phyloP scores from a whole-genome alignment of 306 rosid species.

The Echinosophora koreensis region DNA sequence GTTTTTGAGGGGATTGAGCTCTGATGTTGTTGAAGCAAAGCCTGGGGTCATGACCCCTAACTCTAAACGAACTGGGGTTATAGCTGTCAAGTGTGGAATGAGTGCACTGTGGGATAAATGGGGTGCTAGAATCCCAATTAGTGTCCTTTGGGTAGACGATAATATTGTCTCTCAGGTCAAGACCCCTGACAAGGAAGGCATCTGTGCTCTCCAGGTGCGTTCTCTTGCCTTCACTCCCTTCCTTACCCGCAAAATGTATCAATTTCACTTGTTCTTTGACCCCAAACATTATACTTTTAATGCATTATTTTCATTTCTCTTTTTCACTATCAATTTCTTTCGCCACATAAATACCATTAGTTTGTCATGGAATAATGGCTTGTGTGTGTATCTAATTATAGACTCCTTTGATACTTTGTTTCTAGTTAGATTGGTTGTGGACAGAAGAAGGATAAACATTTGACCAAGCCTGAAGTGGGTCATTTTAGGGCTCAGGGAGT shows the following conservation, averaged over 20 bases:
- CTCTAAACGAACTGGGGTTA: conserved; percentile 83
- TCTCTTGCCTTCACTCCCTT: too few species aligned
- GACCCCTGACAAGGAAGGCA: conserved; percentile 82
- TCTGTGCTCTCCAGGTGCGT: conserved; percentile 79
- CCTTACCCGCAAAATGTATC: too few species aligned
- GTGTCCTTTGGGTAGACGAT: conserved; percentile 92
- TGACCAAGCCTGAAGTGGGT: conserved; percentile 94
- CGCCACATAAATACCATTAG: too few species aligned
- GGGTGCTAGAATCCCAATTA: conserved; percentile 90
- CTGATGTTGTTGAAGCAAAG: conserved; percentile 66
- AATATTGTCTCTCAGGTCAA: conserved; percentile 95
- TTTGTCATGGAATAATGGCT: background rate
- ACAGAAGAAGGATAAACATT: conserved; percentile 92
- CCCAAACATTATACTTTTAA: too few species aligned
- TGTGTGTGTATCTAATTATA: conserved; percentile 45
- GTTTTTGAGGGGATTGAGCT: conserved; percentile 53
- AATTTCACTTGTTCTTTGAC: too few species aligned
- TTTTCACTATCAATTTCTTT: too few species aligned
- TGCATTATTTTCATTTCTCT: too few species aligned
- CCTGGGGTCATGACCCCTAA: conserved; percentile 61
- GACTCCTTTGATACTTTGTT: conserved; percentile 48
- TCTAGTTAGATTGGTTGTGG: conserved; percentile 99
- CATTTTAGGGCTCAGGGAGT: conserved; percentile 98
- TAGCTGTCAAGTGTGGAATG: conserved; percentile 97
- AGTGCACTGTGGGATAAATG: conserved; percentile 94